Evolutionary conservation across 148 eudicot species (phyloP).

Genomic region (Selenicereus undatus): DNA sequence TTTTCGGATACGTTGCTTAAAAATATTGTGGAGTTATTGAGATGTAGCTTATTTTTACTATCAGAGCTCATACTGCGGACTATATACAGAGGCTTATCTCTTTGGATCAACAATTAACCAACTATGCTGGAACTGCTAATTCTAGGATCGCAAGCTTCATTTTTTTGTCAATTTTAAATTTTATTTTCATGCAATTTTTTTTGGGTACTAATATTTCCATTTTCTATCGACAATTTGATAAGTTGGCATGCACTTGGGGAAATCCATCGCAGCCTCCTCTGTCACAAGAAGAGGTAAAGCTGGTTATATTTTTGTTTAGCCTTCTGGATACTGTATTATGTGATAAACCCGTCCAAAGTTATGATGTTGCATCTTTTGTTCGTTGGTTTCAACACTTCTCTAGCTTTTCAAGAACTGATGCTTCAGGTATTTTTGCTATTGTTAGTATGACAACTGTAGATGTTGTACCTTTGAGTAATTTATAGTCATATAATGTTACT

Average conservation of each 20-base stretch:
- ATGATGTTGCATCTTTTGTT: neutral
- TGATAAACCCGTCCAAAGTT: neutral
- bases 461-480: neutral
- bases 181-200: neutral
- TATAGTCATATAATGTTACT: neutral
- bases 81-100: neutral
- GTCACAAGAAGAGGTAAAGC: conserved; percentile 65
- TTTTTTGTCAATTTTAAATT: neutral
- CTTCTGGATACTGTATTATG: neutral
- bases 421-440: neutral
- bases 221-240: conserved; percentile 55
- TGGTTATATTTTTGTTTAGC: neutral
- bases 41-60: neutral
- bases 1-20: neutral
- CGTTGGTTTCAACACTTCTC: conserved; percentile 3
- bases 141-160: neutral
- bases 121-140: neutral
- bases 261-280: conserved; percentile 81
- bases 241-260: conserved; percentile 77
- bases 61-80: neutral
- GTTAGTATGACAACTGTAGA: neutral
- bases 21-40: neutral
- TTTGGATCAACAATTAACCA: neutral
- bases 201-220: conserved; percentile 8
- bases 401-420: neutral